Percentiles rank a stretch among this genome's conserved stretches.
phyloP scores from a whole-genome alignment of 371 early-diverging fungal species.

The Lichtheimia hyalospora region DNA sequence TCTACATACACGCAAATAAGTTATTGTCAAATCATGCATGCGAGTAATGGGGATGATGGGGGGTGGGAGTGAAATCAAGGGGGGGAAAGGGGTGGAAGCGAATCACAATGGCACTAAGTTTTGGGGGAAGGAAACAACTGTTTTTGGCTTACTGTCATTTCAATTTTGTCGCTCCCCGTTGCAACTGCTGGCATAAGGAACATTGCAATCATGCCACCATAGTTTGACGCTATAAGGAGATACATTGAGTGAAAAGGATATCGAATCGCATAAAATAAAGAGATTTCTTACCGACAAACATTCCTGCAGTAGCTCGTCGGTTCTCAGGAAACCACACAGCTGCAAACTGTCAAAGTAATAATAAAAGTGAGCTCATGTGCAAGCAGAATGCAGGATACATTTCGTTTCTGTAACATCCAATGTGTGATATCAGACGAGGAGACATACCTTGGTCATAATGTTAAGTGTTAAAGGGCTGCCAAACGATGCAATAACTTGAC shows the following conservation, averaged over 20 bases:
- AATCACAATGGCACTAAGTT: too few species aligned
- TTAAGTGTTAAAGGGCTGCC: slow-evolving; percentile 66
- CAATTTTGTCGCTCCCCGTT: slow-evolving; percentile 26
- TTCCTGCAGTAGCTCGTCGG: slow-evolving; percentile 31
- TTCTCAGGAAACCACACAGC: slow-evolving; percentile 35
- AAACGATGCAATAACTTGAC: slow-evolving; percentile 60
- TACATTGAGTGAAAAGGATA: neutral
- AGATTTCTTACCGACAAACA: slow-evolving; percentile 29
- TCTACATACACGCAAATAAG: slow-evolving; percentile 17
- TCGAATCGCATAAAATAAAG: neutral
- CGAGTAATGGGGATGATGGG: too few species aligned
- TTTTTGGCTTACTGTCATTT: slow-evolving; percentile 20
- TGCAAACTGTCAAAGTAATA: slow-evolving; percentile 16
- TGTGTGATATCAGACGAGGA: too few species aligned
- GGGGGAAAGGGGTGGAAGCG: too few species aligned
- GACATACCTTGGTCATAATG: slow-evolving; percentile 49
- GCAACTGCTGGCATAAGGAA: slow-evolving; percentile 30
- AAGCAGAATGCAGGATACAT: neutral
- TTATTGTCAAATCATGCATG: too few species aligned
- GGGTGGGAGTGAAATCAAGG: too few species aligned
- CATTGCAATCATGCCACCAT: slow-evolving; percentile 37
- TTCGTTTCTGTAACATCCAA: too few species aligned
- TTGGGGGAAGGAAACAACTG: too few species aligned
- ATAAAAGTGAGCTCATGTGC: neutral
- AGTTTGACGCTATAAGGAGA: slow-evolving; percentile 25